These are phyloP conservation scores for Lepidium aucheri DNA, from an alignment of 345 rosid genomes.

Conservation along the genomic window DNA sequence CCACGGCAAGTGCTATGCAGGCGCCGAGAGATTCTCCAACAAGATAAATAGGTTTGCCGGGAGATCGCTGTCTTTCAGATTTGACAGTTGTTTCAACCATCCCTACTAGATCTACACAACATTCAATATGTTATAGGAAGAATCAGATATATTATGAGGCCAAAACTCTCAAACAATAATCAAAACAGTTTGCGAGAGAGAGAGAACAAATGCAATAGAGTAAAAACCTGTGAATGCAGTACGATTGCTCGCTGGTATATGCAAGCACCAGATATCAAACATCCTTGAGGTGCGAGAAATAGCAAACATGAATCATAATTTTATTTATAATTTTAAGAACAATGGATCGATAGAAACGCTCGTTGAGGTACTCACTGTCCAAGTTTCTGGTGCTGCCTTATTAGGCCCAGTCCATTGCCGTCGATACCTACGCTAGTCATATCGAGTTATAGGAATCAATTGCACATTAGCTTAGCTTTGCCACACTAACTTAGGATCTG, in stretches of 20 bases:
- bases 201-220: neutral
- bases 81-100: slow-evolving; percentile 45
- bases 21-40: slow-evolving; percentile 83
- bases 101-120: slow-evolving; percentile 48
- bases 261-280: slow-evolving; percentile 67
- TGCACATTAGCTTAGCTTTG: neutral
- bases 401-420: slow-evolving; percentile 61
- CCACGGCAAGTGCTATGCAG: slow-evolving; percentile 65
- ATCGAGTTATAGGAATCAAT: neutral
- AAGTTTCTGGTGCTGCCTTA: slow-evolving; percentile 44
- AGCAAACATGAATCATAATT: neutral
- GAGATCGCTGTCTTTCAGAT: slow-evolving; percentile 31
- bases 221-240: slow-evolving; percentile 50
- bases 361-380: slow-evolving; percentile 41
- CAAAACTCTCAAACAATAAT: neutral
- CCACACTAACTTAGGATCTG: too few relatives aligned
- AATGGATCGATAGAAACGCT: neutral
- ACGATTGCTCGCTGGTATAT: slow-evolving; percentile 68
- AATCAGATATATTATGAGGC: neutral
- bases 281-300: slow-evolving; percentile 34
- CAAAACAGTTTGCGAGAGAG: neutral
- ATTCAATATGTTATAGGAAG: neutral
- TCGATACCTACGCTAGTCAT: slow-evolving; percentile 39
- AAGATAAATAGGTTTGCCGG: slow-evolving; percentile 61
- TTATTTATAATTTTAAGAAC: too few relatives aligned